Base-by-base conservation (phyloP, 106 monocot species). In the Allium sativum region DNA sequence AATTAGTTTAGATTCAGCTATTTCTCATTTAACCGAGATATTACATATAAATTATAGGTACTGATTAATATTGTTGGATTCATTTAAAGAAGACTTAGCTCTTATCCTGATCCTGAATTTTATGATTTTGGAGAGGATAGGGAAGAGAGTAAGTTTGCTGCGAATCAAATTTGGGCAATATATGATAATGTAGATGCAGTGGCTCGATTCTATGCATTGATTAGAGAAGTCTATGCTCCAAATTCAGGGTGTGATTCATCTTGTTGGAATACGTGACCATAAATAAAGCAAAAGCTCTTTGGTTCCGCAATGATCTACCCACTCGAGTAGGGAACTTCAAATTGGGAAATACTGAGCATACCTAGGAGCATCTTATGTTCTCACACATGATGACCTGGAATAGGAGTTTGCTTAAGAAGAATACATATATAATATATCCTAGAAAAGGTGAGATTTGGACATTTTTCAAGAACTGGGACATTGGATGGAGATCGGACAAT, bases 151-250 rank as follows among this genome's bases (percentile, higher is more conserved):
- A 44, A 57, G 31, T 84, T 84, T 67, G 40, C 56, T 17, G 75
- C 40, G 22, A 72, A 58, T 70, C 87, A 87, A 62, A 75, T 87
- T 12, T 87, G 87, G 87, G 79, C 87, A 50, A 9, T 83, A 0
- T 87, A 87, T 72, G 87, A 87, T 77, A 53, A 74, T 58, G 47
- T 72, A 10, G 87, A 87, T 72, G 82, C 79, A 8, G 79, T 87
- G 86, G 82, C 86, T 18, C 73, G 86, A 53, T 87, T 60, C 66
- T 87, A 87, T 74, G 86, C 86, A 22, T 70, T 55, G 15, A 82
- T 87, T 21, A 74, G 52, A 65, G 64, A 62, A 12, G 70, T 83
- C 12, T 65, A 63, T 44, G 43, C 48, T 16, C 59, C 67, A 57
- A 65, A 31, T 87, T 87, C 46, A 79, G 69, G 77, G 43, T 83